phyloP scores from a whole-genome alignment of 495 filamentous ascomycete genomes.

The Aspergillus saccharolyticus region DNA sequence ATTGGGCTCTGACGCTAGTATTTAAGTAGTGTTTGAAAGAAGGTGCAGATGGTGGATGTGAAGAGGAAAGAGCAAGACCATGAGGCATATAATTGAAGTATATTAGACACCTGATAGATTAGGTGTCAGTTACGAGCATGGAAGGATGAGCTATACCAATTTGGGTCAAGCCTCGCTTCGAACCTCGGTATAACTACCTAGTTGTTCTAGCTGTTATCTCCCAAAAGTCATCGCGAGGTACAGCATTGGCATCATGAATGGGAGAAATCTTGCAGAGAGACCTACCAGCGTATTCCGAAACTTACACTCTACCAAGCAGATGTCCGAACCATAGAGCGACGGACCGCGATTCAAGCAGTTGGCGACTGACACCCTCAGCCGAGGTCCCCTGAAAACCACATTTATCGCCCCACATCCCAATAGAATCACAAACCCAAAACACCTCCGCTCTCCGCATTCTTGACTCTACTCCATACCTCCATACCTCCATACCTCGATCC shows the following conservation, averaged over 20 bases:
- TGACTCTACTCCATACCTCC: neutral
- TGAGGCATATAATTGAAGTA: neutral
- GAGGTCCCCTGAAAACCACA: neutral
- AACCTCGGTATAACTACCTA: neutral
- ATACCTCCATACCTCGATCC: too few relatives aligned
- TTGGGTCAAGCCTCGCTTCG: neutral
- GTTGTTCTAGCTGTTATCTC: neutral
- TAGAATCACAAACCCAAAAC: neutral
- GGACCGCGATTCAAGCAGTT: neutral
- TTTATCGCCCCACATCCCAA: neutral
- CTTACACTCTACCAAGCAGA: too few relatives aligned
- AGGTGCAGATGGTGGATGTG: neutral
- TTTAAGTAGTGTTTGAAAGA: neutral
- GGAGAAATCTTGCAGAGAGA: too few relatives aligned
- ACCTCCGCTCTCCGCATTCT: neutral
- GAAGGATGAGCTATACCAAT: neutral
- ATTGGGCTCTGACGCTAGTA: neutral
- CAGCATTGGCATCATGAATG: too few relatives aligned
- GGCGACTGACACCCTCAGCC: neutral
- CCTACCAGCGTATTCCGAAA: too few relatives aligned
- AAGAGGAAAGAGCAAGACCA: neutral
- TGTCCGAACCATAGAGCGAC: too few relatives aligned
- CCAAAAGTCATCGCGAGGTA: too few relatives aligned
- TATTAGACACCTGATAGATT: neutral
- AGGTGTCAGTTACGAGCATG: neutral